Conservation (phyloP, 1,139 yeast genomes). For the Sugiyamaella sp. region DNA sequence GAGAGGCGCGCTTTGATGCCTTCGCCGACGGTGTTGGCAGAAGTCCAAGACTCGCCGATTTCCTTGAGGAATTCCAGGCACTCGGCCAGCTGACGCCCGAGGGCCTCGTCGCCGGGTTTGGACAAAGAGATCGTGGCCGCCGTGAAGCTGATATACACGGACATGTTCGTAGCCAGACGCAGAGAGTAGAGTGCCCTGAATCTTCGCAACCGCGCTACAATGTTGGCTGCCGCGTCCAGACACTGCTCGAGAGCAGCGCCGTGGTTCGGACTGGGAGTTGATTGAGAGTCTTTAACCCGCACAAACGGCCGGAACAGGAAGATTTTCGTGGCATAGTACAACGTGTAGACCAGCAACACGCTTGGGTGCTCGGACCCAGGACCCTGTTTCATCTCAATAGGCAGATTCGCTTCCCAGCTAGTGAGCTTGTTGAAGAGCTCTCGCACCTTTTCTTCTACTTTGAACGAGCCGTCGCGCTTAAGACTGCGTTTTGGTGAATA, state of each 20-base stretch:
- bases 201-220: slow-evolving; percentile 23
- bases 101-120: slow-evolving; percentile 17
- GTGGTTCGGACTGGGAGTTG: slow-evolving; percentile 6
- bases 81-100: slow-evolving; percentile 15
- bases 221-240: slow-evolving; percentile 21
- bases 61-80: slow-evolving; percentile 25
- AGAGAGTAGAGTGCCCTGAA: slow-evolving; percentile 28
- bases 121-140: slow-evolving; percentile 31
- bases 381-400: slow-evolving; percentile 25
- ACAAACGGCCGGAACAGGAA: slow-evolving; percentile 33
- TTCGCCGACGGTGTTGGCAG: slow-evolving; percentile 26
- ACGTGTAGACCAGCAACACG: slow-evolving; percentile 30
- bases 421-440: slow-evolving; percentile 26
- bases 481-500: slow-evolving; percentile 24
- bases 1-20: slow-evolving; percentile 23
- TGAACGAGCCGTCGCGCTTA: slow-evolving; percentile 15
- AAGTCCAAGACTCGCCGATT: slow-evolving; percentile 28
- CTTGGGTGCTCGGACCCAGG: slow-evolving; percentile 28
- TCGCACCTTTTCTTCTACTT: slow-evolving; percentile 19
- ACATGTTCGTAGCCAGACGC: slow-evolving; percentile 31
- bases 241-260: slow-evolving; percentile 20
- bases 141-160: slow-evolving; percentile 34
- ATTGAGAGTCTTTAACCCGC: slow-evolving; percentile 18
- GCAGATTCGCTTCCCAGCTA: slow-evolving; percentile 31
- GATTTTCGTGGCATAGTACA: slow-evolving; percentile 31